These are phyloP conservation scores for Fallopia convolvulus DNA, from an alignment of 148 eudicot species.

Conservation along the genomic window DNA sequence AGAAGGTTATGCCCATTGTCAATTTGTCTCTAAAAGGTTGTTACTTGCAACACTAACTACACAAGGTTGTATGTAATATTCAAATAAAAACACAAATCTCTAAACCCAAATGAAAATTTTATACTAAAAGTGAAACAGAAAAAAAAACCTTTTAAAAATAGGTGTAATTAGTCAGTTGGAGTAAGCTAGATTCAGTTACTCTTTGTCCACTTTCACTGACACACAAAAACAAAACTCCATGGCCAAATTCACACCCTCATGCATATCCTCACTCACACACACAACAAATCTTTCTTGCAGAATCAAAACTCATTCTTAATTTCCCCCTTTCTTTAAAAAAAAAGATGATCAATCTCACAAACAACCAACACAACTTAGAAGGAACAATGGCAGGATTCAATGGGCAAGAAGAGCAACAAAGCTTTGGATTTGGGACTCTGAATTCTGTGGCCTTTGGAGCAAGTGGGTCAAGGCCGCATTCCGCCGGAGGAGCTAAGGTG, in stretches of 20 bases:
- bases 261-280: background rate
- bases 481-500: background rate
- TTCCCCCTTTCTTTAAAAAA: background rate
- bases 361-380: background rate
- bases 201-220: constrained; percentile 5
- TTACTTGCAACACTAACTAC: no score
- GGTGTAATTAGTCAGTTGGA: background rate
- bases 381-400: background rate
- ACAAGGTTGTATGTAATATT: no score
- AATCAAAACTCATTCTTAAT: background rate
- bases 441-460: background rate
- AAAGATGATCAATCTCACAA: background rate
- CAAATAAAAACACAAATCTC: no score
- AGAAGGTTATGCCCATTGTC: no score
- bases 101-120: no score
- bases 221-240: background rate
- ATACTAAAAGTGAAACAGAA: no score
- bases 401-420: background rate
- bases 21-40: no score
- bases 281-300: background rate
- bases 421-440: background rate
- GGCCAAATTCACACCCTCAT: background rate
- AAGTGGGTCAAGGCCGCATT: background rate
- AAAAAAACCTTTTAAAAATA: no score
- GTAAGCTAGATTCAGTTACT: background rate